These are phyloP conservation scores for Nannizziopsis arthrosporioides DNA, from an alignment of 2,329 filamentous ascomycete species.

Conservation along the genomic window DNA sequence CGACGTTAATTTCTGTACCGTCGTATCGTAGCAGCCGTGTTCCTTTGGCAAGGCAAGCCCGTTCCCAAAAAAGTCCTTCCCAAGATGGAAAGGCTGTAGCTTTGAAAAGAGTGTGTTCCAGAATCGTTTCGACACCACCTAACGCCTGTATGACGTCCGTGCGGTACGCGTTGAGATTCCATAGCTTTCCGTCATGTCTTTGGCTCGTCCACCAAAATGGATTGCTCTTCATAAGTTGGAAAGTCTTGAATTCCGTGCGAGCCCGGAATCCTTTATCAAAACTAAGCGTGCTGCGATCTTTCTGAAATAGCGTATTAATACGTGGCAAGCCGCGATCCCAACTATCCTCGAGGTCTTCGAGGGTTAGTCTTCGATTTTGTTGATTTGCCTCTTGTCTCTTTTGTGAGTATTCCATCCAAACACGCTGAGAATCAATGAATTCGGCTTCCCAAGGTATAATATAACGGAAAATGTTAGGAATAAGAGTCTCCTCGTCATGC, in stretches of 20 bases:
- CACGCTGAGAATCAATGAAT: constrained; percentile 96
- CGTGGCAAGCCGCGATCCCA: constrained; percentile 96
- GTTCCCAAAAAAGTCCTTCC: constrained; percentile 91
- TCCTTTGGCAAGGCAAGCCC: constrained; percentile 42
- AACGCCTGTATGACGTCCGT: constrained; percentile 95
- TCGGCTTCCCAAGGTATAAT: constrained; percentile 99
- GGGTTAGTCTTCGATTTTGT: constrained; percentile 83
- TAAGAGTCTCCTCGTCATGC: constrained; percentile 92
- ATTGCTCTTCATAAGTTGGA: constrained; percentile 98
- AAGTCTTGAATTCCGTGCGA: constrained; percentile 93
- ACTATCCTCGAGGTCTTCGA: constrained; percentile 94
- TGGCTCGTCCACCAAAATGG: constrained; percentile 99
- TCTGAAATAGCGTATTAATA: constrained; percentile 98
- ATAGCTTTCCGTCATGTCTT: constrained; percentile 90
- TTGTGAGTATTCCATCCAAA: constrained; percentile 98
- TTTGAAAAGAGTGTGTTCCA: constrained; percentile 94
- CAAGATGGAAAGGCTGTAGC: constrained; percentile 93
- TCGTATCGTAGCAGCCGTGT: constrained; percentile 38
- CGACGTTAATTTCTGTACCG: constrained; percentile 35
- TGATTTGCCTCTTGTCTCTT: constrained; percentile 95
- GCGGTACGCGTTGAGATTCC: constrained; percentile 91
- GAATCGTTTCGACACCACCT: constrained; percentile 92
- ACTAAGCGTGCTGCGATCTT: constrained; percentile 88
- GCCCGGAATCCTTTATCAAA: constrained; percentile 98
- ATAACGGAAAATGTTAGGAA: constrained; percentile 98